phyloP scores from a whole-genome alignment of 1,284 basidiomycete species.

The Leccinum subfulvum region DNA sequence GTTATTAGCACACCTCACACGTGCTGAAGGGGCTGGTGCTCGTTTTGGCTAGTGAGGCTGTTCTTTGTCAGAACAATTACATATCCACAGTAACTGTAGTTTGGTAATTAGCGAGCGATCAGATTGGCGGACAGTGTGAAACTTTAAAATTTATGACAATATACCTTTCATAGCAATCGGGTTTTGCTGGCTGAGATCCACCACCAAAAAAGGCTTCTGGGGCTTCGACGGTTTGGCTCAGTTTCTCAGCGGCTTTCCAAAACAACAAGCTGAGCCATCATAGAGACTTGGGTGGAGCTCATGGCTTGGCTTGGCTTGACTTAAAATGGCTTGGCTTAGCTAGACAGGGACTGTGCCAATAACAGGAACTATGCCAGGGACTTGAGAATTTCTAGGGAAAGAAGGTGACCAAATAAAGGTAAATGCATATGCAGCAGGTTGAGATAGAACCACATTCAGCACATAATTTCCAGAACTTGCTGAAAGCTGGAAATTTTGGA shows the following conservation, averaged over 20 bases:
- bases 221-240: background rate
- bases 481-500: too few relatives aligned
- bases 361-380: too few relatives aligned
- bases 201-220: background rate
- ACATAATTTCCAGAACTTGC: too few relatives aligned
- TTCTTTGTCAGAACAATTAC: background rate
- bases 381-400: too few relatives aligned
- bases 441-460: too few relatives aligned
- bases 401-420: too few relatives aligned
- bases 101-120: background rate
- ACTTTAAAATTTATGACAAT: background rate
- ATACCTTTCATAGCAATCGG: background rate
- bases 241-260: background rate
- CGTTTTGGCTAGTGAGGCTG: background rate
- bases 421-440: too few relatives aligned
- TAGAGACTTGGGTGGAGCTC: background rate
- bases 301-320: background rate
- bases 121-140: background rate
- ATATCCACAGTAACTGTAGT: background rate
- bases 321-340: background rate
- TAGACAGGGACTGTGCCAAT: background rate
- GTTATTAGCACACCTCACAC: background rate
- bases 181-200: background rate
- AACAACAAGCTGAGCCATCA: background rate
- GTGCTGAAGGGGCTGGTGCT: background rate